Evolutionary conservation across 2,329 filamentous ascomycete genomes (phyloP).

Genomic region (Botrytis tulipae): DNA sequence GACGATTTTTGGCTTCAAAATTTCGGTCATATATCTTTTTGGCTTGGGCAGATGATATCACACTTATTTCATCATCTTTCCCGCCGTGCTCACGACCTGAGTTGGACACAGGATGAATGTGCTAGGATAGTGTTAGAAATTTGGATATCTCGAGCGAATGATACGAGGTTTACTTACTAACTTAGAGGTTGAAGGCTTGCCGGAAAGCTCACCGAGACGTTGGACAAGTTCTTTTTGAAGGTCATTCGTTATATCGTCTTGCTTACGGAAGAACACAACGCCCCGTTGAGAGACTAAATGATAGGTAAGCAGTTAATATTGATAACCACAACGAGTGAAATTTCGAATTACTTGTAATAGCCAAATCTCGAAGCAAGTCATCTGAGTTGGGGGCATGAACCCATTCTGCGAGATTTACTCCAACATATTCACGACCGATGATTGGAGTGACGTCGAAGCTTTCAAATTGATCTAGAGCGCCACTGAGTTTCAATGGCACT

Average conservation of each 20-base stretch:
- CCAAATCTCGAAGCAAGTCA: slow-evolving; percentile 49
- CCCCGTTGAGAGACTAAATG: slow-evolving; percentile 62
- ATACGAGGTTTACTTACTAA: slow-evolving; percentile 36
- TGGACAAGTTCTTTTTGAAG: slow-evolving; percentile 65
- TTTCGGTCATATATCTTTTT: slow-evolving; percentile 51
- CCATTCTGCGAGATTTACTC: slow-evolving; percentile 46
- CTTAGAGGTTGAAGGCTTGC: slow-evolving; percentile 54
- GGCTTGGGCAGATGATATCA: slow-evolving; percentile 57
- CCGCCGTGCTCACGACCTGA: slow-evolving; percentile 52
- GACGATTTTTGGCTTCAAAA: slow-evolving; percentile 44
- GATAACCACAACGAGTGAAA: neutral
- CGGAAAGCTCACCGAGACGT: slow-evolving; percentile 56
- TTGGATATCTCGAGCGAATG: neutral
- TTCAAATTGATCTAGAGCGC: slow-evolving; percentile 35
- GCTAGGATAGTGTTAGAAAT: slow-evolving; percentile 32
- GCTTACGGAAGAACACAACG: slow-evolving; percentile 68
- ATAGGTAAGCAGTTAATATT: slow-evolving; percentile 6
- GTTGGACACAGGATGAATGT: slow-evolving; percentile 60
- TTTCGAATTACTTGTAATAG: slow-evolving; percentile 44
- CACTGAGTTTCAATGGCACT: slow-evolving; percentile 35
- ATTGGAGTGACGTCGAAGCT: slow-evolving; percentile 45
- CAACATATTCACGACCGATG: slow-evolving; percentile 47
- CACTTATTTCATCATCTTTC: slow-evolving; percentile 60
- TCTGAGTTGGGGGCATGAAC: slow-evolving; percentile 48
- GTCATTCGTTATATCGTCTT: slow-evolving; percentile 59